phyloP scores from a whole-genome alignment of 1,284 basidiomycete genomes.

The Ustilago esculenta region DNA sequence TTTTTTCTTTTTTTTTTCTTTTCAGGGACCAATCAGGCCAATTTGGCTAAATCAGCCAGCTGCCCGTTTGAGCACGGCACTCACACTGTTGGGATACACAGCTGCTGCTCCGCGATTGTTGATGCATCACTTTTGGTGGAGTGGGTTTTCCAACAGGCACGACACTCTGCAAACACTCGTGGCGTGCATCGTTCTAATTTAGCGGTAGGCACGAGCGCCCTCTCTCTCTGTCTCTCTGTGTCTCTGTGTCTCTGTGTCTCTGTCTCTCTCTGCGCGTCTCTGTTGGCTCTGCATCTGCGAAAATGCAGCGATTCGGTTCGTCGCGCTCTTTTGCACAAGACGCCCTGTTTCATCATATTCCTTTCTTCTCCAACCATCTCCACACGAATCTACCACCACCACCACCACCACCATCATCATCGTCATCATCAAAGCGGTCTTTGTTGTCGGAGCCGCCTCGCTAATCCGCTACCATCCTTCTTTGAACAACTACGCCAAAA shows the following conservation, averaged over 20 bases:
- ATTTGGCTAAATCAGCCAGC: background rate
- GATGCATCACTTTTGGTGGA: no score
- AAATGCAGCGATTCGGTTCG: constrained; percentile 7
- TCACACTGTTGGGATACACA: no score
- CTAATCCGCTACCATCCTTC: background rate
- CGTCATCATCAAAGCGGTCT: background rate
- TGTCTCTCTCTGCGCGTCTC: background rate
- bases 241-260: no score
- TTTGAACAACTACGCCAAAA: no score
- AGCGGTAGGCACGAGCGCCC: no score
- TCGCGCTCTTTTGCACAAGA: constrained; percentile 4
- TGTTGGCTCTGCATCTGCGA: constrained; percentile 2
- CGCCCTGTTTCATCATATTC: background rate
- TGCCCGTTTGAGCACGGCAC: no score
- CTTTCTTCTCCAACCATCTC: constrained; percentile 13
- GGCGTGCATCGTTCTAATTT: no score
- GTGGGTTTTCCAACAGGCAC: no score
- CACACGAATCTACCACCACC: background rate
- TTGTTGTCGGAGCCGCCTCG: background rate
- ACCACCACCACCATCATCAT: background rate
- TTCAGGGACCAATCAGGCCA: background rate
- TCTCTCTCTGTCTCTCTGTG: no score
- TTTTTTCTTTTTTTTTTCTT: background rate
- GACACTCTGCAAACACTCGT: no score
- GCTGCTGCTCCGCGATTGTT: no score